These are phyloP conservation scores for Phytophthora crassamura DNA, from an alignment of 352 stramenopile genomes.

Conservation along the genomic window DNA sequence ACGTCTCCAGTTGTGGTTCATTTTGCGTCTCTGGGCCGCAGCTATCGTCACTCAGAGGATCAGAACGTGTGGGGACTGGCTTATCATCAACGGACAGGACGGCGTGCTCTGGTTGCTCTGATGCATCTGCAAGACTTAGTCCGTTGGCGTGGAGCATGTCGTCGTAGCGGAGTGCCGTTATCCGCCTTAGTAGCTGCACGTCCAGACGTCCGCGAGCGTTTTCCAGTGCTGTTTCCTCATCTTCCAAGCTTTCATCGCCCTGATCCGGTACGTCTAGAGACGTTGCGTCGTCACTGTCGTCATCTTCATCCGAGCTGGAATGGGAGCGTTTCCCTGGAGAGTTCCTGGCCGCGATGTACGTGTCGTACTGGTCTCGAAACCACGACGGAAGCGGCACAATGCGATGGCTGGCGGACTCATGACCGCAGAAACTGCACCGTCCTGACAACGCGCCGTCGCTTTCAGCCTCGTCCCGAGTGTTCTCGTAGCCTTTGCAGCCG, in stretches of 20 bases:
- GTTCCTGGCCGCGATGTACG: slow-evolving; percentile 37
- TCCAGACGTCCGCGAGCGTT: slow-evolving; percentile 32
- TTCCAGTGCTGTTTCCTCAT: slow-evolving; percentile 42
- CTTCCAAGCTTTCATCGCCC: slow-evolving; percentile 3
- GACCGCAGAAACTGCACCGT: slow-evolving; percentile 59
- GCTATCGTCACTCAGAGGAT: background rate
- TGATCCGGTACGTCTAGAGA: slow-evolving; percentile 7
- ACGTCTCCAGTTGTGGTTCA: background rate
- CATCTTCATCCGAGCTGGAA: slow-evolving; percentile 19
- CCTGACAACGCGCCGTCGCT: background rate
- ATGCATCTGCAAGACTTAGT: slow-evolving; percentile 5
- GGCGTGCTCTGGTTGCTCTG: background rate
- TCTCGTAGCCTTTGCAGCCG: slow-evolving; percentile 73
- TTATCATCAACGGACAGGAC: background rate
- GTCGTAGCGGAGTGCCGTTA: slow-evolving; percentile 32
- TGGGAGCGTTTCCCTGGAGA: background rate
- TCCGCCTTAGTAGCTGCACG: slow-evolving; percentile 15
- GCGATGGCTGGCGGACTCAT: slow-evolving; percentile 36
- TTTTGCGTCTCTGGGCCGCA: background rate
- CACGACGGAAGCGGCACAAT: slow-evolving; percentile 64
- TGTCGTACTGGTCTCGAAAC: slow-evolving; percentile 78
- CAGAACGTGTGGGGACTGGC: background rate
- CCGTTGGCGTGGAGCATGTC: slow-evolving; percentile 29
- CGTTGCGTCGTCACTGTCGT: slow-evolving; percentile 24
- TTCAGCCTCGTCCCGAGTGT: background rate